Conservation (phyloP, 352 stramenopile species). For the Ochromonadaceae sp. region DNA sequence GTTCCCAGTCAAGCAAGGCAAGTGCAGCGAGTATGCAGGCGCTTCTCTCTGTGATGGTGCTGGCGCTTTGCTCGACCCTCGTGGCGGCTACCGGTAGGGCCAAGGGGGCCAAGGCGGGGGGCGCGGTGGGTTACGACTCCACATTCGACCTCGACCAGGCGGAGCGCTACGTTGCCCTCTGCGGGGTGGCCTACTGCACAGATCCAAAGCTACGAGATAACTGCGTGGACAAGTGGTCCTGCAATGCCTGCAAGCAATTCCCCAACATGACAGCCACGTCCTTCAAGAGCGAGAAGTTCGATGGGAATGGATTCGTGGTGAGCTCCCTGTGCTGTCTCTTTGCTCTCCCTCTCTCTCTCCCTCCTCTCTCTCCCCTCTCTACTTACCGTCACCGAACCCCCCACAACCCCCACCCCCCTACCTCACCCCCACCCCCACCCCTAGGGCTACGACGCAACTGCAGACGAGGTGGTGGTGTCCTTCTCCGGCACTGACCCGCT, state of each 20-base stretch:
- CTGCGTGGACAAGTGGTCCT: background rate
- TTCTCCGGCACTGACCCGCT: slow-evolving; percentile 15
- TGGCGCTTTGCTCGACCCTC: no score
- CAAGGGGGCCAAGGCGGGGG: no score
- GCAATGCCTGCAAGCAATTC: slow-evolving; percentile 5
- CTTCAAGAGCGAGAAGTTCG: background rate
- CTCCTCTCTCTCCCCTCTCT: background rate
- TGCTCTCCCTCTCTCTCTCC: background rate
- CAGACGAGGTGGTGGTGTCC: background rate
- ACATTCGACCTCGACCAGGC: background rate
- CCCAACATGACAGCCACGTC: background rate
- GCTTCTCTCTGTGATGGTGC: no score
- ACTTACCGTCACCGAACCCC: background rate
- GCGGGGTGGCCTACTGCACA: slow-evolving; percentile 10
- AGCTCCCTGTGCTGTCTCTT: slow-evolving; percentile 8
- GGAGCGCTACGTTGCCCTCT: slow-evolving; percentile 1
- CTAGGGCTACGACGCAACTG: slow-evolving; percentile 2
- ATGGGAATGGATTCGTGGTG: slow-evolving; percentile 11
- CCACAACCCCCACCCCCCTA: no score
- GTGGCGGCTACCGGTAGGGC: no score
- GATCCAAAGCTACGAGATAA: slow-evolving; percentile 3
- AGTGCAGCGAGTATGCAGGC: no score
- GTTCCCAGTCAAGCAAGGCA: no score
- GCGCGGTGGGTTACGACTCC: background rate
- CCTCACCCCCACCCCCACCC: no score